Conservation (phyloP, 1,139 yeast genomes). For the Pneumocystis jirovecii region DNA sequence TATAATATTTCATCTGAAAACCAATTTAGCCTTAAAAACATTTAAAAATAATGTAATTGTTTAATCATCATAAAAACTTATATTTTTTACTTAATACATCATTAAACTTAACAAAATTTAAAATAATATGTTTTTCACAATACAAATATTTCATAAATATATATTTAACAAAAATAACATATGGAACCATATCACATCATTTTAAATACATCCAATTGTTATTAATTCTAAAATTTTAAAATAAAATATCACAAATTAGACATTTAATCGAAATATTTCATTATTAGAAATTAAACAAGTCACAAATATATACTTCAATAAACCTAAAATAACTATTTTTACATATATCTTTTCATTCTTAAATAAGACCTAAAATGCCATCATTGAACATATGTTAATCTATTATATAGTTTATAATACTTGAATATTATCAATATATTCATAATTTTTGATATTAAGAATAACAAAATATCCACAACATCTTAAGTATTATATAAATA, state of each 20-base stretch:
- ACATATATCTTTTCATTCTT: background rate
- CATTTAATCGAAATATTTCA: too few species aligned
- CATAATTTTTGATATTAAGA: background rate
- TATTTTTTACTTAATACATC: background rate
- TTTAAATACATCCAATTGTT: too few species aligned
- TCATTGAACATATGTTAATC: background rate
- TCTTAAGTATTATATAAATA: background rate
- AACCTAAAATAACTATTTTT: background rate
- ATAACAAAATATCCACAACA: background rate
- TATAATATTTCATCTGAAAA: too few species aligned
- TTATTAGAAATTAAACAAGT: too few species aligned
- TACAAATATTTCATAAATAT: background rate
- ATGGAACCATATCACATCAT: too few species aligned
- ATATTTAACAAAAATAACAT: background rate
- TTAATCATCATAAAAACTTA: too few species aligned
- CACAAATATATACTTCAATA: background rate
- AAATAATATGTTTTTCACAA: too few species aligned
- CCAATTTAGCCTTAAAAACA: too few species aligned
- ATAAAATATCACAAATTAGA: too few species aligned
- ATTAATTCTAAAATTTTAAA: too few species aligned
- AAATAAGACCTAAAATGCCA: background rate
- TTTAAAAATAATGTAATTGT: too few species aligned
- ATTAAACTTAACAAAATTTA: too few species aligned
- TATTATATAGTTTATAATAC: background rate
- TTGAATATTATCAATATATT: background rate